Conservation (phyloP, 2,329 filamentous ascomycete genomes). For the Clonostachys sp. region DNA sequence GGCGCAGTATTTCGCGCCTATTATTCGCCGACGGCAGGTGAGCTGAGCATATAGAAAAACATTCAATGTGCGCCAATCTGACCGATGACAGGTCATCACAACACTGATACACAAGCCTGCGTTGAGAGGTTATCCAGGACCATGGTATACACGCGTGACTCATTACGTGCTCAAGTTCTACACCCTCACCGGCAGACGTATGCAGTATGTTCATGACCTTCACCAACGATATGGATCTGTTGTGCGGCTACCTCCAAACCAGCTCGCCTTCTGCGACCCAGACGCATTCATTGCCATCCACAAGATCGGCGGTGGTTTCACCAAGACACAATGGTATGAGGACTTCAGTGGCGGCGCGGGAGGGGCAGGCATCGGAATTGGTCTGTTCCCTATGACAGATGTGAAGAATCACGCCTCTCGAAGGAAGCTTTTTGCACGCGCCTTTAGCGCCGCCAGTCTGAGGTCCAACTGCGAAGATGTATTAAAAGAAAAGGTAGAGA, state of each 20-base stretch:
- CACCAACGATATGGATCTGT: constrained; percentile 18
- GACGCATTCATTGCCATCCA: constrained; percentile 23
- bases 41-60: no score
- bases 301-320: constrained; percentile 8
- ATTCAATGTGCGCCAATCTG: no score
- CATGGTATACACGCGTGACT: constrained; percentile 15
- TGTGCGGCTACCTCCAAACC: constrained; percentile 16
- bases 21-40: no score
- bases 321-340: constrained; percentile 14
- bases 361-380: not conserved
- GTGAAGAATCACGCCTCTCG: constrained; percentile 24
- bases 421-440: constrained; percentile 32
- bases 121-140: constrained; percentile 9
- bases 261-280: constrained; percentile 12
- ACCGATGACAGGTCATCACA: no score
- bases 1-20: no score
- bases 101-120: no score
- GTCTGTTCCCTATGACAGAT: constrained; percentile 33
- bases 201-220: constrained; percentile 11
- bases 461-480: constrained; percentile 20
- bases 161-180: constrained; percentile 7
- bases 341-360: constrained; percentile 7
- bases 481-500: constrained; percentile 26
- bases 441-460: constrained; percentile 28
- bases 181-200: constrained; percentile 6